A percentile compares a stretch with the other conserved stretches of the same genome.
Conservation (phyloP, 2,329 filamentous ascomycete genomes). For the Phaeosphaeriaceae sp. region DNA sequence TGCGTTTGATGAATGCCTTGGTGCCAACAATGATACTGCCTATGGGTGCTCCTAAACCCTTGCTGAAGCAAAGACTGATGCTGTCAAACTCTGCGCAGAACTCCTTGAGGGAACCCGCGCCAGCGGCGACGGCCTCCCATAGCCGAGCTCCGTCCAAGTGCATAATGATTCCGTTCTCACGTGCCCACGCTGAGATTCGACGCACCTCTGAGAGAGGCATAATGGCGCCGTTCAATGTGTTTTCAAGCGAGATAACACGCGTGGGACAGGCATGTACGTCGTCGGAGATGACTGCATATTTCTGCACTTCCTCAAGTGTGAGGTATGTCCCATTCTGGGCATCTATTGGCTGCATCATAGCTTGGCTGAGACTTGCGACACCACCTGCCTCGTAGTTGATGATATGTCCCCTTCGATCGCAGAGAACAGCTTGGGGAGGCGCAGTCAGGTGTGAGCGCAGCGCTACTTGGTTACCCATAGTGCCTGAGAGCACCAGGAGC, state of each 20-base stretch:
- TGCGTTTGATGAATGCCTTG: conserved; percentile 66
- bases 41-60: conserved; percentile 81
- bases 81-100: conserved; percentile 75
- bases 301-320: conserved; percentile 77
- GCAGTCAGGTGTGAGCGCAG: conserved; percentile 78
- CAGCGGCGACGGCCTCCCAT: conserved; percentile 80
- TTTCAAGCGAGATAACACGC: conserved; percentile 81
- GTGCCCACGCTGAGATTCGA: conserved; percentile 73
- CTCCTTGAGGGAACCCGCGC: conserved; percentile 70
- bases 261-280: conserved; percentile 83
- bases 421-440: conserved; percentile 81
- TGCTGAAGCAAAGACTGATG: conserved; percentile 79
- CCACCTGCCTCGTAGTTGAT: conserved; percentile 73
- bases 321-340: conserved; percentile 76
- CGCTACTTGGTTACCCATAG: conserved; percentile 92
- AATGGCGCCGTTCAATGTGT: conserved; percentile 80
- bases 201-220: conserved; percentile 76
- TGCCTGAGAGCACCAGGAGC: conserved; percentile 85
- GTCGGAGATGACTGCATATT: conserved; percentile 68
- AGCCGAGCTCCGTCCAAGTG: conserved; percentile 82
- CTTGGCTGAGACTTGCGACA: conserved; percentile 74
- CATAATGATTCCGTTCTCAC: conserved; percentile 67
- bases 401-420: conserved; percentile 81
- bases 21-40: conserved; percentile 74
- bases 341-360: conserved; percentile 69